Evolutionary conservation across 176 grass and related monocot genomes (phyloP).

Genomic region (Sorghum bicolor): DNA sequence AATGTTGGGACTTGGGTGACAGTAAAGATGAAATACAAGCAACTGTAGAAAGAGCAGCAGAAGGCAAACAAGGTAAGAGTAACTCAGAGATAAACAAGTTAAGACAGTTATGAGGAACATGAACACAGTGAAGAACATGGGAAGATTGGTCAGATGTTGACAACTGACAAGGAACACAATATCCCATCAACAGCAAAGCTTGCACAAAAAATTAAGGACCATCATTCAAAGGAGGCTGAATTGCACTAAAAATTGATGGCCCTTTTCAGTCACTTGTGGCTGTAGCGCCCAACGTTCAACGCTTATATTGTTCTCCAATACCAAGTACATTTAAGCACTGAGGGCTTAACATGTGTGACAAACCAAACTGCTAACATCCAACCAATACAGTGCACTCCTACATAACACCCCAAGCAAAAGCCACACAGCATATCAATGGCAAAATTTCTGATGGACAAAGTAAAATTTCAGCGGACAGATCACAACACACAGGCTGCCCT

Average conservation of each 20-base stretch:
- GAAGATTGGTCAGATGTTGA: background rate
- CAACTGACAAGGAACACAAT: background rate
- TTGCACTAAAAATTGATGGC: background rate
- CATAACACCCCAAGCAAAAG: background rate
- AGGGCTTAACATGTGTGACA: background rate
- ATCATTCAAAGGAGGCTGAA: background rate
- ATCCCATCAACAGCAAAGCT: background rate
- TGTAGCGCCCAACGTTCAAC: background rate
- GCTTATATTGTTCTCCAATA: background rate
- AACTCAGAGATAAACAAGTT: background rate
- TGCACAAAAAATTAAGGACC: background rate
- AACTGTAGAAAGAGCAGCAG: background rate
- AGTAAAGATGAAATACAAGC: background rate
- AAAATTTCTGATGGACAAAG: no score
- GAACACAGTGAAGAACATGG: background rate
- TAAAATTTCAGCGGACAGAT: background rate
- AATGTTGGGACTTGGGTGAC: background rate
- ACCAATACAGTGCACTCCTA: background rate
- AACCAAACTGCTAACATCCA: background rate
- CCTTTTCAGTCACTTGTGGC: background rate
- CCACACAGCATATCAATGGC: background rate
- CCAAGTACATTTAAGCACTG: background rate
- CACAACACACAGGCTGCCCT: background rate
- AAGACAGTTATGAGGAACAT: background rate
- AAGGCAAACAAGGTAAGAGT: background rate